Conservation (phyloP, 352 stramenopile genomes). For the Phytophthora megakarya region DNA sequence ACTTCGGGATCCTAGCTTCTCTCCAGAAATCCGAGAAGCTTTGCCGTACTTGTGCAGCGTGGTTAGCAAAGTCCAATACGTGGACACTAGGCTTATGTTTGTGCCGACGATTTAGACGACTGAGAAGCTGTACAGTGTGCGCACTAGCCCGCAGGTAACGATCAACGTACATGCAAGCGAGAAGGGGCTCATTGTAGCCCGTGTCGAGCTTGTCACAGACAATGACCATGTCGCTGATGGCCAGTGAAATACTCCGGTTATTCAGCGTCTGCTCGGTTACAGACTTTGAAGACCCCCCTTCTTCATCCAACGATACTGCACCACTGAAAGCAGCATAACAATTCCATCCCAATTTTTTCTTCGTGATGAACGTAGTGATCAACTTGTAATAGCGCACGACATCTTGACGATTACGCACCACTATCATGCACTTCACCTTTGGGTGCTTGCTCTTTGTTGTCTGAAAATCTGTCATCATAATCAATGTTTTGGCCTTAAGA, state of each 20-base stretch:
- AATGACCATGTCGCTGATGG: constrained; percentile 74
- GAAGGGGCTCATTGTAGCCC: constrained; percentile 78
- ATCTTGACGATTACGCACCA: constrained; percentile 77
- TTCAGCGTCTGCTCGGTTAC: constrained; percentile 79
- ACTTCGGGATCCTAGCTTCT: constrained; percentile 32
- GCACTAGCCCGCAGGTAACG: constrained; percentile 65
- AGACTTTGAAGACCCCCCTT: constrained; percentile 15
- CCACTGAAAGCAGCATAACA: constrained; percentile 80
- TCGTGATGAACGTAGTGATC: constrained; percentile 58
- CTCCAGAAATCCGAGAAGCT: constrained; percentile 60
- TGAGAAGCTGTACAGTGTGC: constrained; percentile 81
- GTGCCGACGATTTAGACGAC: constrained; percentile 79
- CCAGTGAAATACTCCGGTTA: constrained; percentile 47
- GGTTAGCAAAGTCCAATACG: constrained; percentile 79
- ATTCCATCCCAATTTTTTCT: constrained; percentile 63
- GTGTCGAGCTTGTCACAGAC: constrained; percentile 90
- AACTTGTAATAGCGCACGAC: constrained; percentile 79
- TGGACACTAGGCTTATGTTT: constrained; percentile 51
- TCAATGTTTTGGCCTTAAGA: constrained; percentile 66
- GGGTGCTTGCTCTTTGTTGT: constrained; percentile 18
- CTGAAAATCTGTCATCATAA: constrained; percentile 81
- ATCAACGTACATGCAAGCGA: constrained; percentile 86
- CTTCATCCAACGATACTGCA: constrained; percentile 31
- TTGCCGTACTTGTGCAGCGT: constrained; percentile 66
- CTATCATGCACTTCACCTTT: constrained; percentile 74